Conservation (phyloP, 2,329 filamentous ascomycete genomes). For the Capronia coronata region DNA sequence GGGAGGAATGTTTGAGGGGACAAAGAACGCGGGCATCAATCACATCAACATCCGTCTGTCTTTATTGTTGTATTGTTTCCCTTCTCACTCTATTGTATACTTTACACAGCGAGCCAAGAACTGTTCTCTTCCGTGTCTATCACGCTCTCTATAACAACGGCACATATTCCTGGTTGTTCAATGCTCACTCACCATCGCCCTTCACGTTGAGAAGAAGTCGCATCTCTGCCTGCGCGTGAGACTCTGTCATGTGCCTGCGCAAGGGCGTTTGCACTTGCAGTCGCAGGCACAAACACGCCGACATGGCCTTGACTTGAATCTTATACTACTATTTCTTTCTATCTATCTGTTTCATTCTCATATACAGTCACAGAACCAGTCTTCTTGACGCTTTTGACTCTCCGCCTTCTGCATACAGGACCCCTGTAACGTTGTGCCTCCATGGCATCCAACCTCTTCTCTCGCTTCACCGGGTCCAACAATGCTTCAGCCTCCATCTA, state of each 20-base stretch:
- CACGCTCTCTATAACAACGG: too few species aligned
- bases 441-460: slow-evolving; percentile 50
- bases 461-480: slow-evolving; percentile 42
- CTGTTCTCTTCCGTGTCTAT: too few species aligned
- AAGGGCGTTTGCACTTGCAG: slow-evolving; percentile 14
- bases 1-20: too few species aligned
- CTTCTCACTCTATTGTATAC: too few species aligned
- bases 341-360: neutral
- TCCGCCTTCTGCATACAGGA: neutral
- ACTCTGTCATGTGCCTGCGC: slow-evolving; percentile 23
- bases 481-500: slow-evolving; percentile 40
- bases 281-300: slow-evolving; percentile 16
- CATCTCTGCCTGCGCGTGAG: slow-evolving; percentile 13
- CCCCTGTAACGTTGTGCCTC: neutral
- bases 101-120: too few species aligned
- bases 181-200: too few species aligned
- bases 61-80: too few species aligned
- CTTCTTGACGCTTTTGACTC: neutral
- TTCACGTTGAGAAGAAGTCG: neutral
- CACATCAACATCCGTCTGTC: too few species aligned
- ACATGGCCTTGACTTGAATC: slow-evolving; percentile 15
- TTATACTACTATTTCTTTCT: neutral
- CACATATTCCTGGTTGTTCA: too few species aligned
- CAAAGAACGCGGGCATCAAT: too few species aligned
- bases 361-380: neutral